Evolutionary conservation across 2,329 filamentous ascomycete species (phyloP).

Genomic region (Colletotrichum tanaceti): DNA sequence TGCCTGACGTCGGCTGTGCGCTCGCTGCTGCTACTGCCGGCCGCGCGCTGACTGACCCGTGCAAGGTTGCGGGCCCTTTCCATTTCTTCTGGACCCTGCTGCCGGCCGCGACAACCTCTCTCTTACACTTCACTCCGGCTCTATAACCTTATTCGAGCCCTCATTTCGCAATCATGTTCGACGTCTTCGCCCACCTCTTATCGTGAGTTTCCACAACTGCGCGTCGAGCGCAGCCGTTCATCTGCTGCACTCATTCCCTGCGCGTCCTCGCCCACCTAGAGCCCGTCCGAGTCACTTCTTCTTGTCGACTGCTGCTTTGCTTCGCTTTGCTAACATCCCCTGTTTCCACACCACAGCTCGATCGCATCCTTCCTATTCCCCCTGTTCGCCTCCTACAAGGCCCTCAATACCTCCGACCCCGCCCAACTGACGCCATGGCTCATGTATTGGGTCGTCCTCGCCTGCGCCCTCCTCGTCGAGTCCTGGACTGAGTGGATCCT

Average conservation of each 20-base stretch:
- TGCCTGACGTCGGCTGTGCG: slow-evolving; percentile 35
- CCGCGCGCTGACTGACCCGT: slow-evolving; percentile 26
- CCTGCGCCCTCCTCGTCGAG: slow-evolving; percentile 83
- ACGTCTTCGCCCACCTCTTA: slow-evolving; percentile 80
- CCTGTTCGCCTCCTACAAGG: slow-evolving; percentile 97
- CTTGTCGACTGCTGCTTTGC: slow-evolving; percentile 11
- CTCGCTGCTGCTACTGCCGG: background rate
- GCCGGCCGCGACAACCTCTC: slow-evolving; percentile 13
- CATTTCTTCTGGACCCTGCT: slow-evolving; percentile 7
- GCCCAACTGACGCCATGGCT: slow-evolving; percentile 95
- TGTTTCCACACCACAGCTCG: slow-evolving; percentile 65
- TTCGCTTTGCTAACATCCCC: slow-evolving; percentile 17
- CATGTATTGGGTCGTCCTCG: slow-evolving; percentile 98
- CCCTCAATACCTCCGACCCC: slow-evolving; percentile 90
- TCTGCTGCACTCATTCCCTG: background rate
- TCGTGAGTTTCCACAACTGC: slow-evolving; percentile 68
- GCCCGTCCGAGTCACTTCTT: background rate
- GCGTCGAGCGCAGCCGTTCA: background rate
- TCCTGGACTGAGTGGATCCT: slow-evolving; percentile 90
- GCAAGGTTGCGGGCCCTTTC: slow-evolving; percentile 28
- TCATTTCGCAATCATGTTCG: slow-evolving; percentile 71
- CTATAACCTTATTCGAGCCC: slow-evolving; percentile 9
- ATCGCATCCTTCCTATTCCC: slow-evolving; percentile 92
- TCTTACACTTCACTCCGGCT: slow-evolving; percentile 26
- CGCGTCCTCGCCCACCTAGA: background rate